These are phyloP conservation scores for Rhizophagus clarus DNA, from an alignment of 192 early-diverging fungal genomes.

Conservation along the genomic window DNA sequence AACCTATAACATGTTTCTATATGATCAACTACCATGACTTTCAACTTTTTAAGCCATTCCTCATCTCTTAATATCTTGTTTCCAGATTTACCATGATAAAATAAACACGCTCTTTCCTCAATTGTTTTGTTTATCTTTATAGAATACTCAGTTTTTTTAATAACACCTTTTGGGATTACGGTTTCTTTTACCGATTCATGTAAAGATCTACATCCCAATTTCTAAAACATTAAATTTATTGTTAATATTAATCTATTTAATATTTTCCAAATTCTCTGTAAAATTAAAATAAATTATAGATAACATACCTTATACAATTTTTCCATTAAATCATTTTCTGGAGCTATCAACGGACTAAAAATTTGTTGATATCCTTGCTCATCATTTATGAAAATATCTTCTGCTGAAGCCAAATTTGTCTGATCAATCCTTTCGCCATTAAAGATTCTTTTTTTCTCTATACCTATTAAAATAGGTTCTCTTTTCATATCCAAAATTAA, in stretches of 20 bases:
- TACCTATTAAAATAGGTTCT: constrained; percentile 65
- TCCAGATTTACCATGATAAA: constrained; percentile 63
- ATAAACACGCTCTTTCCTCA: constrained; percentile 71
- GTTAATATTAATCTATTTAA: no score
- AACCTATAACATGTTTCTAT: constrained; percentile 56
- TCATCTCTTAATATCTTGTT: constrained; percentile 53
- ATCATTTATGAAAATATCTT: constrained; percentile 80
- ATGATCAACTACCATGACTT: constrained; percentile 65
- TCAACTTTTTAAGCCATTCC: constrained; percentile 61
- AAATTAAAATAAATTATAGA: no score
- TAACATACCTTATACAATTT: constrained; percentile 51
- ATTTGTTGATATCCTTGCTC: constrained; percentile 70
- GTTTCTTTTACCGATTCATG: constrained; percentile 62
- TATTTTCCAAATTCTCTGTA: no score
- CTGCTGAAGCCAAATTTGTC: constrained; percentile 65
- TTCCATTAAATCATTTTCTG: constrained; percentile 76
- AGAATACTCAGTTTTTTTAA: constrained; percentile 46
- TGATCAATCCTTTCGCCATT: constrained; percentile 71
- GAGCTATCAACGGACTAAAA: constrained; percentile 74
- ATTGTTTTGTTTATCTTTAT: constrained; percentile 63
- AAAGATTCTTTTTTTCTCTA: constrained; percentile 65
- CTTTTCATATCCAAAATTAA: constrained; percentile 63
- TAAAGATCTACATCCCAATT: constrained; percentile 69
- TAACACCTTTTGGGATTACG: constrained; percentile 51
- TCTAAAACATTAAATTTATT: neutral